A percentile compares a stretch with the other conserved stretches of the same genome.
These are phyloP conservation scores for Isochrysis galbana DNA, from an alignment of 78 protist genomes.

Conservation along the genomic window DNA sequence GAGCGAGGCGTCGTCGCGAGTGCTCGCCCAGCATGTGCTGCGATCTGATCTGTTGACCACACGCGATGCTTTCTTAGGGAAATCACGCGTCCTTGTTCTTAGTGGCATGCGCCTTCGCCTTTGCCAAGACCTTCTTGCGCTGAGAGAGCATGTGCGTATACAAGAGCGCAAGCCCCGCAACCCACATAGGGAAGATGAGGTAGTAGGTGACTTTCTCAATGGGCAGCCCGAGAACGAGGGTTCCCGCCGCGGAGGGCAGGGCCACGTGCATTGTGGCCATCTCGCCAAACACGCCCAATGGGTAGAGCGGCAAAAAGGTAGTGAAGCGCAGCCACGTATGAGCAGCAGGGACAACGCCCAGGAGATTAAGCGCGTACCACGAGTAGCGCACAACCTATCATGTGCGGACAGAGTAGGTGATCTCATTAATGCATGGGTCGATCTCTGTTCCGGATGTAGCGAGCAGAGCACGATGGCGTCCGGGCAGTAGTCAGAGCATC, in stretches of 20 bases:
- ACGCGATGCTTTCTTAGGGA: too few relatives aligned
- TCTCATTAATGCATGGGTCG: too few relatives aligned
- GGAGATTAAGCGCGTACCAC: slow-evolving; percentile 17
- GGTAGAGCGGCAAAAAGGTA: slow-evolving; percentile 44
- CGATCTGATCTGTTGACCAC: too few relatives aligned
- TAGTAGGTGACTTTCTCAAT: not conserved
- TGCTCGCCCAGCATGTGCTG: too few relatives aligned
- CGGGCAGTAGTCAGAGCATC: too few relatives aligned
- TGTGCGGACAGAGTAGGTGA: too few relatives aligned
- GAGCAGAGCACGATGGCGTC: too few relatives aligned
- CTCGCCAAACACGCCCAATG: slow-evolving; percentile 43
- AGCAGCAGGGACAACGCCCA: not conserved
- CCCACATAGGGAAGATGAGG: not conserved
- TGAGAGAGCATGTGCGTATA: slow-evolving; percentile 43
- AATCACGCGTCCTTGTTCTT: too few relatives aligned
- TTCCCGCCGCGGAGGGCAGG: not conserved
- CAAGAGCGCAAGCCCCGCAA: not conserved
- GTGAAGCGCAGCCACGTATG: slow-evolving; percentile 54
- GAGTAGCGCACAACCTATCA: slow-evolving; percentile 47
- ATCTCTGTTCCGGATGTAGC: too few relatives aligned
- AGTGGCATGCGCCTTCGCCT: too few relatives aligned
- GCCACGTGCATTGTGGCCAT: not conserved
- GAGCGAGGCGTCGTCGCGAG: too few relatives aligned
- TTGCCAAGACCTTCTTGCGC: slow-evolving; percentile 38
- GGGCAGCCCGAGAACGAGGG: too few relatives aligned